phyloP scores from a whole-genome alignment of 1,284 basidiomycete species.

The Rhodotorula glutinis region DNA sequence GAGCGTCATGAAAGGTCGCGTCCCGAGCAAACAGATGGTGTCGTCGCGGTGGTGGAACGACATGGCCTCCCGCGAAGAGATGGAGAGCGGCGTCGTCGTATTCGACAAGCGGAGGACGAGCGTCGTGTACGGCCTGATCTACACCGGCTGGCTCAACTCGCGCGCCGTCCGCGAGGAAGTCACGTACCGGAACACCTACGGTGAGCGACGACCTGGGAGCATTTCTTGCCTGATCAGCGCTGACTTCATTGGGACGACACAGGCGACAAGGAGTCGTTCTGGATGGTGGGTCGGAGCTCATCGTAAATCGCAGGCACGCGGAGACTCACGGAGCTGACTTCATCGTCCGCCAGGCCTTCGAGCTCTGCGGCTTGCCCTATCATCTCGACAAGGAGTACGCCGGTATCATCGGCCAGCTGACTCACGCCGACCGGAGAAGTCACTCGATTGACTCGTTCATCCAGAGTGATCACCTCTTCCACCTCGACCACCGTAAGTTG shows the following conservation, averaged over 20 bases:
- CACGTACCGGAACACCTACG: constrained; percentile 34
- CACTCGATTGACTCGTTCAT: constrained; percentile 40
- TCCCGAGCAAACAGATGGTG: constrained; percentile 24
- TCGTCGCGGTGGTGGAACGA: constrained; percentile 31
- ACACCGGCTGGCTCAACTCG: constrained; percentile 33
- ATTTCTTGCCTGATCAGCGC: background rate
- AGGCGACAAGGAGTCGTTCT: constrained; percentile 39
- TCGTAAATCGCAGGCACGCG: too few relatives aligned
- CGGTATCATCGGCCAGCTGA: constrained; percentile 36
- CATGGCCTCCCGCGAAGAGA: constrained; percentile 34
- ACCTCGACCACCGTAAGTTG: constrained; percentile 30
- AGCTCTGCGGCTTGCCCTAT: constrained; percentile 28
- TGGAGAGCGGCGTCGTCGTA: constrained; percentile 42
- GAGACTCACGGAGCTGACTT: background rate
- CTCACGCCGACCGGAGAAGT: constrained; percentile 29
- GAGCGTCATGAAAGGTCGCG: constrained; percentile 31
- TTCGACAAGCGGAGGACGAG: constrained; percentile 21
- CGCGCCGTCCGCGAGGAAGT: constrained; percentile 27
- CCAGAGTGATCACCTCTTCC: constrained; percentile 38
- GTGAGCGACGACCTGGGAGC: background rate
- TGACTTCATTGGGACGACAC: background rate
- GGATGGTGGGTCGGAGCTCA: constrained; percentile 20
- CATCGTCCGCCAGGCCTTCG: constrained; percentile 20
- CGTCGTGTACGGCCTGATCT: constrained; percentile 24
- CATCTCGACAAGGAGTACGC: constrained; percentile 35